phyloP scores from a whole-genome alignment of 148 eudicot species.

The Amaranthus palmeri region DNA sequence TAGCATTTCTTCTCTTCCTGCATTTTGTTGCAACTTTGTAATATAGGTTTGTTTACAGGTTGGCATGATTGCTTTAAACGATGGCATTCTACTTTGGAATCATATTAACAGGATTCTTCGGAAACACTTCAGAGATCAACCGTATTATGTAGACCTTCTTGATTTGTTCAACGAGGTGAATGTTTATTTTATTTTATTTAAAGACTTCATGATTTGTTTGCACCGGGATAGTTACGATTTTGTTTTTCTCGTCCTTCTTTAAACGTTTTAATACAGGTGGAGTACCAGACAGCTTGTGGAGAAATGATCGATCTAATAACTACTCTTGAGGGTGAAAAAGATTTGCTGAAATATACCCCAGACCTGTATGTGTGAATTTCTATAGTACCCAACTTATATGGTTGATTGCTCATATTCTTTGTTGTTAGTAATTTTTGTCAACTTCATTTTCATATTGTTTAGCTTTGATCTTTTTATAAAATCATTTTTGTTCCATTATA shows the following conservation, averaged over 20 bases:
- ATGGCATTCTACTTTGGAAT: constrained; percentile 64
- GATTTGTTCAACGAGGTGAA: constrained; percentile 80
- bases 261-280: constrained; percentile 38
- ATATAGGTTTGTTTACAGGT: constrained; percentile 36
- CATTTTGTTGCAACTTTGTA: background rate
- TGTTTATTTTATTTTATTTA: background rate
- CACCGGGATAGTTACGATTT: background rate
- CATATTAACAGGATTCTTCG: constrained; percentile 74
- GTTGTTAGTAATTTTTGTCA: background rate
- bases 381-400: background rate
- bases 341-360: constrained; percentile 58
- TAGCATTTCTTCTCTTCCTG: background rate
- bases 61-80: constrained; percentile 83
- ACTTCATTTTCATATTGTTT: background rate
- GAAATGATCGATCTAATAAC: constrained; percentile 85
- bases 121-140: constrained; percentile 63
- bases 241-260: background rate
- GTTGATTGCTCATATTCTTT: background rate
- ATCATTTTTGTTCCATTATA: background rate
- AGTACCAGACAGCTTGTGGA: constrained; percentile 83
- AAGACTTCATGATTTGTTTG: background rate
- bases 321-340: constrained; percentile 65
- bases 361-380: constrained; percentile 39
- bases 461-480: background rate
- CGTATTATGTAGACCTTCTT: constrained; percentile 67